A percentile compares a stretch with the other conserved stretches of the same genome.
These are phyloP conservation scores for Pichia sp. DNA, from an alignment of 1,139 yeast genomes.

Conservation along the genomic window DNA sequence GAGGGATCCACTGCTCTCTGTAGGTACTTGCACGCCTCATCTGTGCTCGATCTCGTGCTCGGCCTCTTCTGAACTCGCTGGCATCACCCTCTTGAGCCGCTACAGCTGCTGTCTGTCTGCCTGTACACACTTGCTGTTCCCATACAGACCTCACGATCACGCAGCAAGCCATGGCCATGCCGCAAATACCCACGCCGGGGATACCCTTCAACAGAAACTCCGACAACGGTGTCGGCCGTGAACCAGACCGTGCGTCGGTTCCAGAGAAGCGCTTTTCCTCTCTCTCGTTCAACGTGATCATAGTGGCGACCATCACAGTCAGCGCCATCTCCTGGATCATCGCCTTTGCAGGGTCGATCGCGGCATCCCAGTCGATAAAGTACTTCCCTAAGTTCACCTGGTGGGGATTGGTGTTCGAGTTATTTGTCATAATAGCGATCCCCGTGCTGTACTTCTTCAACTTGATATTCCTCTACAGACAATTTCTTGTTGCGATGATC, in stretches of 20 bases:
- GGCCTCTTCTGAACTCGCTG: too few relatives aligned
- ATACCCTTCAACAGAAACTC: slow-evolving; percentile 1
- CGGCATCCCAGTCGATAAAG: slow-evolving; percentile 35
- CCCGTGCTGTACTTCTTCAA: slow-evolving; percentile 62
- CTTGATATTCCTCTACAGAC: slow-evolving; percentile 66
- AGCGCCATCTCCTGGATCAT: slow-evolving; percentile 71
- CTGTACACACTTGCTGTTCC: too few relatives aligned
- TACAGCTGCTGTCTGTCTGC: too few relatives aligned
- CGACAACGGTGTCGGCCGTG: neutral
- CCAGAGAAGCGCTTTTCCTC: neutral
- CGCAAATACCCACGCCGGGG: neutral
- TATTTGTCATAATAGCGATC: slow-evolving; percentile 54
- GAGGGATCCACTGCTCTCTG: too few relatives aligned
- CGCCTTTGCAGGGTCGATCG: slow-evolving; percentile 81
- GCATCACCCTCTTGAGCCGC: too few relatives aligned
- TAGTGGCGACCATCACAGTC: slow-evolving; percentile 12
- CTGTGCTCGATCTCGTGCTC: too few relatives aligned
- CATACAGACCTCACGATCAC: too few relatives aligned
- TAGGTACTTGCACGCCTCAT: too few relatives aligned
- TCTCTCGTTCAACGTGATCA: slow-evolving; percentile 6
- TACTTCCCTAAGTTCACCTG: slow-evolving; percentile 79
- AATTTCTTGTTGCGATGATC: slow-evolving; percentile 53
- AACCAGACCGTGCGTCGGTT: neutral
- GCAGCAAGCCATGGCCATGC: neutral
- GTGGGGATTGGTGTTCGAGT: slow-evolving; percentile 95